Evolutionary conservation across 2,329 filamentous ascomycete species (phyloP).

Genomic region (Phoma sp.): DNA sequence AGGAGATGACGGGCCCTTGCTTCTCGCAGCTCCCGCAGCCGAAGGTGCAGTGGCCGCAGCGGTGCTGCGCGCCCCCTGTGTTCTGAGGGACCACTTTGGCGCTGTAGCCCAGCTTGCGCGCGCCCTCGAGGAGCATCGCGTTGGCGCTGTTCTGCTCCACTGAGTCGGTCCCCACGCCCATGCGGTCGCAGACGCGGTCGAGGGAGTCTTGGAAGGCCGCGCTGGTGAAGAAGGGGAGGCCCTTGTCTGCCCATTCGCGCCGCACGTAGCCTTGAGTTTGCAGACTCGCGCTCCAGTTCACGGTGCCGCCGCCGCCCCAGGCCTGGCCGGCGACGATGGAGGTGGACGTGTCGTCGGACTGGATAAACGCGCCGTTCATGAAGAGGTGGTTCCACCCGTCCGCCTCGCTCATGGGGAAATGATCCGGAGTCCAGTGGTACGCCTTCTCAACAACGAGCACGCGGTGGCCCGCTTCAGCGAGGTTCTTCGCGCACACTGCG

Average conservation of each 20-base stretch:
- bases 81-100: constrained; percentile 78
- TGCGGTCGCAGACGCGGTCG: constrained; percentile 77
- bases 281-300: constrained; percentile 79
- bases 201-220: constrained; percentile 77
- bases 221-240: constrained; percentile 75
- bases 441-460: constrained; percentile 85
- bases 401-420: constrained; percentile 75
- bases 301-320: constrained; percentile 85
- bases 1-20: constrained; percentile 77
- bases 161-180: constrained; percentile 72
- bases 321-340: constrained; percentile 70
- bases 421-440: constrained; percentile 74
- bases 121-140: constrained; percentile 73
- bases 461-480: constrained; percentile 75
- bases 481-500: constrained; percentile 78
- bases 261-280: constrained; percentile 78
- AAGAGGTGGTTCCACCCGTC: constrained; percentile 69
- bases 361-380: constrained; percentile 68
- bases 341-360: constrained; percentile 58
- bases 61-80: constrained; percentile 73
- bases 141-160: constrained; percentile 78
- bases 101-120: constrained; percentile 73
- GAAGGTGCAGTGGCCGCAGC: constrained; percentile 69
- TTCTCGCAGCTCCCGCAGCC: constrained; percentile 72
- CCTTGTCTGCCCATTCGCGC: constrained; percentile 76